These are phyloP conservation scores for Epichloe aotearoae DNA, from an alignment of 2,329 filamentous ascomycete species.

Conservation along the genomic window DNA sequence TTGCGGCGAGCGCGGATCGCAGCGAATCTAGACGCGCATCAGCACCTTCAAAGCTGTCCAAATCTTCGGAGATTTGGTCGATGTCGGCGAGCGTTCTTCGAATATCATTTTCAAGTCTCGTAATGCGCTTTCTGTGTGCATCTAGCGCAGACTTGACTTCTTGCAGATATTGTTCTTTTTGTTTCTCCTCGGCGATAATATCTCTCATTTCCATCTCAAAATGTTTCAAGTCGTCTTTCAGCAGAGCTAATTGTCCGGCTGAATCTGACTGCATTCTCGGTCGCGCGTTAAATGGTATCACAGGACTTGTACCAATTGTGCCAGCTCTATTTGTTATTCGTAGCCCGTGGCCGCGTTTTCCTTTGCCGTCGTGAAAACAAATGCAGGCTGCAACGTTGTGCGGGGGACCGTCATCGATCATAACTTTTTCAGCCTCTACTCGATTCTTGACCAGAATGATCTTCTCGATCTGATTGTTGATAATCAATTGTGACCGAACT, in stretches of 20 bases:
- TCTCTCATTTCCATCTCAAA: slow-evolving; percentile 41
- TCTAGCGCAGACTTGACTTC: slow-evolving; percentile 32
- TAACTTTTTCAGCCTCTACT: slow-evolving; percentile 51
- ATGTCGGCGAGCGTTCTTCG: slow-evolving; percentile 50
- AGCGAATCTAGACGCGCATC: slow-evolving; percentile 53
- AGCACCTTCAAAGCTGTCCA: slow-evolving; percentile 54
- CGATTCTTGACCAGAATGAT: slow-evolving; percentile 61
- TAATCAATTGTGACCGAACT: slow-evolving; percentile 71
- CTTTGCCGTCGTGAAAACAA: slow-evolving; percentile 47
- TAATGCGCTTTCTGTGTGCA: slow-evolving; percentile 26
- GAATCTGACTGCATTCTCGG: slow-evolving; percentile 73
- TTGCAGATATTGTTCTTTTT: slow-evolving; percentile 33
- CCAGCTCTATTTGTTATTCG: slow-evolving; percentile 36
- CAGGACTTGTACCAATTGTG: slow-evolving; percentile 27
- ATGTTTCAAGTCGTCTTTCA: slow-evolving; percentile 36
- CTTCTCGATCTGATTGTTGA: slow-evolving; percentile 73
- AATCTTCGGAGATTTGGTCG: slow-evolving; percentile 35
- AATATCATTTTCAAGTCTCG: slow-evolving; percentile 35
- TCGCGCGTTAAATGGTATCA: slow-evolving; percentile 33
- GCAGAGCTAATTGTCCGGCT: slow-evolving; percentile 47
- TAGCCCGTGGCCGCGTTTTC: slow-evolving; percentile 41
- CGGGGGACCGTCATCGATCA: slow-evolving; percentile 50
- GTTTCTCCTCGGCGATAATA: slow-evolving; percentile 34
- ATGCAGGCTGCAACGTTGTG: slow-evolving; percentile 64
- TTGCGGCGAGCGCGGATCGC: slow-evolving; percentile 41